These are phyloP conservation scores for Lactifluus echinatus DNA, from an alignment of 768 basidiomycete genomes.

Conservation along the genomic window DNA sequence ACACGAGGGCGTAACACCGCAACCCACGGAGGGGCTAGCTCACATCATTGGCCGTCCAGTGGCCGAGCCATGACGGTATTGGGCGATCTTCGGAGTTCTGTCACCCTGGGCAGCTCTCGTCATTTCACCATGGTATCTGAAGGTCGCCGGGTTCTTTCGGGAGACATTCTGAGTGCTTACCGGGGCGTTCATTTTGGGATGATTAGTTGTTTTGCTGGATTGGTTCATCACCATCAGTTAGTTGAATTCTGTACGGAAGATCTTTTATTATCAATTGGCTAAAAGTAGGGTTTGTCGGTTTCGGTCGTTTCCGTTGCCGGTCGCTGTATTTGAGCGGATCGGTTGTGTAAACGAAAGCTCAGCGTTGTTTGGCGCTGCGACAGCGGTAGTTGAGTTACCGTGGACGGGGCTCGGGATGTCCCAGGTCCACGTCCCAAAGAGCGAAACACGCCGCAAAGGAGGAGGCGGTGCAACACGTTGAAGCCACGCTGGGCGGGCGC, in stretches of 20 bases:
- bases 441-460: neutral
- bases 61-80: slow-evolving; percentile 16
- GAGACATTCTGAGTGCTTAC: slow-evolving; percentile 7
- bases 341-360: slow-evolving; percentile 15
- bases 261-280: neutral
- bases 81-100: slow-evolving; percentile 19
- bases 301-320: slow-evolving; percentile 2
- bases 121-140: slow-evolving; percentile 18
- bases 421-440: neutral
- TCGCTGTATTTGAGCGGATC: slow-evolving; percentile 16
- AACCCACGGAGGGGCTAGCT: neutral
- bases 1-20: neutral
- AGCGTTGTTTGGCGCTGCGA: slow-evolving; percentile 1
- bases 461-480: slow-evolving; percentile 14
- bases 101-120: slow-evolving; percentile 2
- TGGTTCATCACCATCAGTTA: neutral
- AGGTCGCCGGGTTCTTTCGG: slow-evolving; percentile 21
- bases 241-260: neutral
- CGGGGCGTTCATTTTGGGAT: neutral
- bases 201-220: slow-evolving; percentile 3
- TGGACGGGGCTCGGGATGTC: neutral
- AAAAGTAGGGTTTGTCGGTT: neutral
- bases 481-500: slow-evolving; percentile 12
- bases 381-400: neutral
- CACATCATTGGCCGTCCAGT: neutral